Evolutionary conservation across 495 filamentous ascomycete species (phyloP), one percentile per base, ranked within the genome.

Genomic region (Penicillium flavigenum): DNA sequence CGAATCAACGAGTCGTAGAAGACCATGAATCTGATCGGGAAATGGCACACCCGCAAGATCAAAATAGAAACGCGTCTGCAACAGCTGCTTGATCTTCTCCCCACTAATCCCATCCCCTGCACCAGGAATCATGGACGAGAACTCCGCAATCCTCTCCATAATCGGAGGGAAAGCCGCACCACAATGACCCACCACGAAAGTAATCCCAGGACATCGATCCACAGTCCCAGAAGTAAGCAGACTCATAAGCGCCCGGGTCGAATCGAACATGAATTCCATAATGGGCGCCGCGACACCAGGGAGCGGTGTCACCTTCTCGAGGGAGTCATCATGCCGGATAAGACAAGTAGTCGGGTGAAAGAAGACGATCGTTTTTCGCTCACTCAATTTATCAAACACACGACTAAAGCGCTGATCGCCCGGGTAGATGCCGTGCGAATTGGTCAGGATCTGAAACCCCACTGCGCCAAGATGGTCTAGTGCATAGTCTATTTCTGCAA

Each of bases 181-280:
- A 5, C 70, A 69, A 58, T 86, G 83, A n/a, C 76, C 71, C 1
- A 80, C 63, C 26, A 84, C 64, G 43, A 75, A 76, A 1, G 52
- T 74, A 16, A 86, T 74, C 19, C 77, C 63, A 9, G 75, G 71
- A 60, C 70, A 78, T 0, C 72, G 65, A 0, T 58, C 56, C 0
- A 80, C 63, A 1, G 80, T 79, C 4, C 80, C 80, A 29, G 69
- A 74, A 4, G 76, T 56, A 54, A 84, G 72, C 9, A 85, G 67
- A 56, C 82, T 79, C 42, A 72, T 69, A 1, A 84, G 62, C 1
- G 72, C 67, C 16, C 81, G 69, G 2, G 75, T 76, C 2, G 76
- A 79, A 47, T 85, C 82, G 59, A 86, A 83, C 34, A 83, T 69
- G 63, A 82, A 85, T 59, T 85, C 82, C 45, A 83, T 71, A 41